phyloP scores from a whole-genome alignment of 352 stramenopile species.

The Pseudoperonospora humuli region DNA sequence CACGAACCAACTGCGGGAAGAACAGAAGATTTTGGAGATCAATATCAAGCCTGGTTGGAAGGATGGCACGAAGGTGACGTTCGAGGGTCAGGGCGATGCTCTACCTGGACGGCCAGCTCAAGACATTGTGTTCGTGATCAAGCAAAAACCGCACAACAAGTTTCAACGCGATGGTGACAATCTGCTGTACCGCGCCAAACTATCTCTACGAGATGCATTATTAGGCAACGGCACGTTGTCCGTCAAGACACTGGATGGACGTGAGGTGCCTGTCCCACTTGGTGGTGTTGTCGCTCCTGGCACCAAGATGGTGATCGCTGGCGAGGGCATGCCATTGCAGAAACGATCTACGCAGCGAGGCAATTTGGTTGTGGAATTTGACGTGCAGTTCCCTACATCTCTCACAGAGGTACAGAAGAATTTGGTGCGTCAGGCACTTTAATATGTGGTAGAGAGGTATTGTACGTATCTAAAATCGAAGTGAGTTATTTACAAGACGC shows the following conservation, averaged over 20 bases:
- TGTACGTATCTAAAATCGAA: neutral
- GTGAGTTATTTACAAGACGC: neutral
- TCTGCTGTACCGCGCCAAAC: slow-evolving; percentile 91
- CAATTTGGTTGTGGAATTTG: slow-evolving; percentile 94
- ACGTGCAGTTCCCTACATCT: slow-evolving; percentile 93
- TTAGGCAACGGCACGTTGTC: slow-evolving; percentile 86
- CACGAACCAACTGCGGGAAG: slow-evolving; percentile 87
- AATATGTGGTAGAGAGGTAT: slow-evolving; percentile 9
- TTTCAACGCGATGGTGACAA: slow-evolving; percentile 94
- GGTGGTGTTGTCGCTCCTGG: slow-evolving; percentile 89
- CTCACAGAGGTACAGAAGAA: slow-evolving; percentile 77
- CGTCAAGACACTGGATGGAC: slow-evolving; percentile 92
- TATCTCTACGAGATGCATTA: slow-evolving; percentile 93
- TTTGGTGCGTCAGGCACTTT: slow-evolving; percentile 65
- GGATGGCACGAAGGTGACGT: slow-evolving; percentile 94
- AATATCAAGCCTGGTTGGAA: slow-evolving; percentile 95
- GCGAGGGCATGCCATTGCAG: slow-evolving; percentile 95
- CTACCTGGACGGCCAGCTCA: slow-evolving; percentile 87
- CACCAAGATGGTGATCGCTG: slow-evolving; percentile 87
- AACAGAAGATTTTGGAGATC: slow-evolving; percentile 93
- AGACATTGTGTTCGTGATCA: slow-evolving; percentile 94
- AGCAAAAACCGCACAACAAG: slow-evolving; percentile 85
- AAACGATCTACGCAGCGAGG: slow-evolving; percentile 71
- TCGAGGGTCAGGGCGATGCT: slow-evolving; percentile 88
- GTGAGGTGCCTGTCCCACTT: slow-evolving; percentile 84